Conservation (phyloP, 129 eudicot species). For the Helianthus tuberosus region DNA sequence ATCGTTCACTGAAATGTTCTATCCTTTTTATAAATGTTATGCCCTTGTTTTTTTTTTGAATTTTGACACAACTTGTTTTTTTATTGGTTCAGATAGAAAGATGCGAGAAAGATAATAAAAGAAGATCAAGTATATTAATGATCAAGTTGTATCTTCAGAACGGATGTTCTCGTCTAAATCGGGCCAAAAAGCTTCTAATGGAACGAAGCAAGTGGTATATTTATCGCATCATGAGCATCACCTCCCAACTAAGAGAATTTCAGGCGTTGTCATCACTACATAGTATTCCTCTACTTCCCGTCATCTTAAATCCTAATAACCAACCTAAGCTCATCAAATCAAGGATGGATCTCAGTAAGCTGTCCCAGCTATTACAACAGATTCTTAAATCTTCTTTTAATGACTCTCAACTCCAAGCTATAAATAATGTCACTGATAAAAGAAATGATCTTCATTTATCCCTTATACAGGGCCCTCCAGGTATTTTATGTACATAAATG, state of each 20-base stretch:
- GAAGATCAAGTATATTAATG: conserved; percentile 62
- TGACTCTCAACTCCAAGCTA: conserved; percentile 88
- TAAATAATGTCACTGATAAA: conserved; percentile 48
- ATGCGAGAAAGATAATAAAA: conserved; percentile 77
- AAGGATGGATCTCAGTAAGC: conserved; percentile 48
- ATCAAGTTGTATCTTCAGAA: conserved; percentile 80
- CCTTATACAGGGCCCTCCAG: conserved; percentile 99
- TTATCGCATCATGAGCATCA: conserved; percentile 79
- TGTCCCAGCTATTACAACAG: conserved; percentile 71
- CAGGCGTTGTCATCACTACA: conserved; percentile 88
- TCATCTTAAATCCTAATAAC: conserved; percentile 64
- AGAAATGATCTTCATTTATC: conserved; percentile 58
- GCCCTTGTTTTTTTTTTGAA: neutral
- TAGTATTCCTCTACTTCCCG: conserved; percentile 79
- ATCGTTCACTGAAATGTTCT: neutral
- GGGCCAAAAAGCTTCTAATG: conserved; percentile 79
- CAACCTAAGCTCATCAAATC: conserved; percentile 32
- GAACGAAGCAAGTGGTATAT: conserved; percentile 96
- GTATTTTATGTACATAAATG: conserved; percentile 38
- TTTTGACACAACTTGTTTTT: conserved; percentile 5
- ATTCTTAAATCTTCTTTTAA: conserved; percentile 67
- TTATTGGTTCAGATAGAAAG: conserved; percentile 67
- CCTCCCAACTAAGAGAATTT: conserved; percentile 93
- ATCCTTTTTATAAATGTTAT: neutral
- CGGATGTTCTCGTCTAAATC: conserved; percentile 76